Percentiles rank a stretch among this genome's conserved stretches.
Conservation (phyloP, 164 flowering plant species). For the Berberis vulgaris region DNA sequence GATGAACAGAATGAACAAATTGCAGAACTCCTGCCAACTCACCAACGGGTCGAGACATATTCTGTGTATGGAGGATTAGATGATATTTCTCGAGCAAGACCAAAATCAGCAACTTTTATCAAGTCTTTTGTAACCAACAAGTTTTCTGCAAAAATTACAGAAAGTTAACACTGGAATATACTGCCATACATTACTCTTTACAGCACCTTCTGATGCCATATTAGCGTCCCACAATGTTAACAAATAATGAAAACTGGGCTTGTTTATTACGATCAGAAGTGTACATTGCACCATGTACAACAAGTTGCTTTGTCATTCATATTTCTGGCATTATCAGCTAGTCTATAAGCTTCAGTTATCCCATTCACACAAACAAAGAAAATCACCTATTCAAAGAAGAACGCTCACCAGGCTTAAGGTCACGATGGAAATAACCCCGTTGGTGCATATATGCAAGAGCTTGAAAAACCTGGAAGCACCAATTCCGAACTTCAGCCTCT, state of each 20-base stretch:
- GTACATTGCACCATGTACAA: too few species aligned
- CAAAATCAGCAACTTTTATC: not conserved
- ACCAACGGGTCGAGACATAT: conserved; percentile 17
- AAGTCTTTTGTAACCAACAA: conserved; percentile 62
- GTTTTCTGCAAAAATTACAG: conserved; percentile 43
- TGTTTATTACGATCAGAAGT: too few species aligned
- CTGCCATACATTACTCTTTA: not conserved
- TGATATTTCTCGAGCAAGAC: not conserved
- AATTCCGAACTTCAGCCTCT: conserved; percentile 79
- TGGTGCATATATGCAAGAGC: conserved; percentile 96
- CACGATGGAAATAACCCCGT: conserved; percentile 35
- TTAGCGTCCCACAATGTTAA: too few species aligned
- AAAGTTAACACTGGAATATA: too few species aligned
- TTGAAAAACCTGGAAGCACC: conserved; percentile 99
- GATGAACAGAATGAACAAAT: not conserved
- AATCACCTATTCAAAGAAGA: not conserved
- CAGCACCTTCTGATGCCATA: too few species aligned
- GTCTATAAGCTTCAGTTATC: not conserved
- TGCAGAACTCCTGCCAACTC: conserved; percentile 3
- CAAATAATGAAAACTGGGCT: too few species aligned
- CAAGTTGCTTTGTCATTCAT: too few species aligned
- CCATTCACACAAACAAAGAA: not conserved
- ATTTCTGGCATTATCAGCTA: too few species aligned
- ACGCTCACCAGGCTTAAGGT: conserved; percentile 31
- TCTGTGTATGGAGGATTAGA: not conserved